Percentiles rank a stretch among this genome's conserved stretches.
Conservation (phyloP, 345 rosid genomes). For the Geranium brycei region DNA sequence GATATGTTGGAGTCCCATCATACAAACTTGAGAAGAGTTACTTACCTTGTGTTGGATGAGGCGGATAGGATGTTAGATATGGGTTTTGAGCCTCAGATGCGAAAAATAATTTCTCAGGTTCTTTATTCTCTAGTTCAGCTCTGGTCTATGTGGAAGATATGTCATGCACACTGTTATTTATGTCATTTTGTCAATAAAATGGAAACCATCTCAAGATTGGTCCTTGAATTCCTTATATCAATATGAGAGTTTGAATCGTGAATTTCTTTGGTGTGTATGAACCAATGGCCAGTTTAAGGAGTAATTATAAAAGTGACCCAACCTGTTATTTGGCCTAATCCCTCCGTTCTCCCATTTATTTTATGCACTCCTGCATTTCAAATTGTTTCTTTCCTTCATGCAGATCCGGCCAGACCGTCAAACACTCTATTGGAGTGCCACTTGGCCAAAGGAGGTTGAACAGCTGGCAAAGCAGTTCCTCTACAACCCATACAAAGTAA, state of each 20-base stretch:
- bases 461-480: constrained; percentile 77
- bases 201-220: neutral
- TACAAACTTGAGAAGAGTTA: constrained; percentile 87
- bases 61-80: constrained; percentile 99
- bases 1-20: constrained; percentile 97
- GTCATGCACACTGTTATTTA: too few relatives aligned
- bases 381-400: constrained; percentile 4
- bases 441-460: constrained; percentile 99
- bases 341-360: neutral
- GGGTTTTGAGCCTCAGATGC: constrained; percentile 98
- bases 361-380: neutral
- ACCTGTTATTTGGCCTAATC: neutral
- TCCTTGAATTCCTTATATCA: neutral
- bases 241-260: neutral
- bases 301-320: neutral
- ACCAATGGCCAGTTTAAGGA: too few relatives aligned
- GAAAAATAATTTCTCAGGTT: constrained; percentile 86
- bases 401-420: constrained; percentile 98
- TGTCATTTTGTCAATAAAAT: neutral
- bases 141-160: neutral
- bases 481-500: constrained; percentile 93
- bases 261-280: too few relatives aligned
- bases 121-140: neutral
- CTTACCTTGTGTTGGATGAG: constrained; percentile 94
- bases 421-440: constrained; percentile 99